Percentiles rank a stretch among this genome's conserved stretches.
Evolutionary conservation across 75 land plant genomes (phyloP).

Genomic region (Adiantum capillusveneris): DNA sequence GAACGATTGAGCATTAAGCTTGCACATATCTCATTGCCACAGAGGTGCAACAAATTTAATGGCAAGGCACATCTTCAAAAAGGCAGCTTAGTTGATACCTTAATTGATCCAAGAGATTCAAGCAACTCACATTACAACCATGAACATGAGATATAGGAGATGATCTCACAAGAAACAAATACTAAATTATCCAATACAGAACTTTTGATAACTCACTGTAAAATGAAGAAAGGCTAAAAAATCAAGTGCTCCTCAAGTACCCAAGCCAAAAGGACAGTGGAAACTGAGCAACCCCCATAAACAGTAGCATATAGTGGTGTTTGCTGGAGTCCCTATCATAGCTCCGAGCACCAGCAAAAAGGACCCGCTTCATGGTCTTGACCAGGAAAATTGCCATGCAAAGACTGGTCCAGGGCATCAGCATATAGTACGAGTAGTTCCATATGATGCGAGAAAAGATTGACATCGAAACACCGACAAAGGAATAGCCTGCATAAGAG

Average conservation of each 20-base stretch:
- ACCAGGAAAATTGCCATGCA: conserved; percentile 75
- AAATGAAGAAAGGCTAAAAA: too few relatives aligned
- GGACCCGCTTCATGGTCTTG: conserved; percentile 61
- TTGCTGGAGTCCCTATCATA: conserved; percentile 69
- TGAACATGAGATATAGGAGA: too few relatives aligned
- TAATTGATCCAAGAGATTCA: too few relatives aligned
- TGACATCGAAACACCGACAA: conserved; percentile 36
- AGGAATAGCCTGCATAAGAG: conserved; percentile 62
- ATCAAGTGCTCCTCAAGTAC: conserved; percentile 3
- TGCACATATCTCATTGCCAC: too few relatives aligned
- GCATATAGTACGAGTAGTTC: conserved; percentile 38
- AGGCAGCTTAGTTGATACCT: too few relatives aligned
- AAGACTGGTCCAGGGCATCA: conserved; percentile 40
- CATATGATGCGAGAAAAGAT: conserved; percentile 35
- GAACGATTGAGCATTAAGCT: too few relatives aligned
- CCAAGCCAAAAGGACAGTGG: conserved; percentile 76
- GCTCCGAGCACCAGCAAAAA: conserved; percentile 54
- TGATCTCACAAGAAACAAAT: too few relatives aligned
- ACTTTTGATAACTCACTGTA: too few relatives aligned
- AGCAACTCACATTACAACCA: too few relatives aligned
- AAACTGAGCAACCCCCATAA: conserved; percentile 53
- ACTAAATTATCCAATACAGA: too few relatives aligned
- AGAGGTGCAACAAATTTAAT: too few relatives aligned
- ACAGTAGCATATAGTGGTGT: conserved; percentile 62
- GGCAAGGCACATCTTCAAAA: too few relatives aligned